These are phyloP conservation scores for Phanerochaete sordida DNA, from an alignment of 768 basidiomycete species.

Conservation along the genomic window DNA sequence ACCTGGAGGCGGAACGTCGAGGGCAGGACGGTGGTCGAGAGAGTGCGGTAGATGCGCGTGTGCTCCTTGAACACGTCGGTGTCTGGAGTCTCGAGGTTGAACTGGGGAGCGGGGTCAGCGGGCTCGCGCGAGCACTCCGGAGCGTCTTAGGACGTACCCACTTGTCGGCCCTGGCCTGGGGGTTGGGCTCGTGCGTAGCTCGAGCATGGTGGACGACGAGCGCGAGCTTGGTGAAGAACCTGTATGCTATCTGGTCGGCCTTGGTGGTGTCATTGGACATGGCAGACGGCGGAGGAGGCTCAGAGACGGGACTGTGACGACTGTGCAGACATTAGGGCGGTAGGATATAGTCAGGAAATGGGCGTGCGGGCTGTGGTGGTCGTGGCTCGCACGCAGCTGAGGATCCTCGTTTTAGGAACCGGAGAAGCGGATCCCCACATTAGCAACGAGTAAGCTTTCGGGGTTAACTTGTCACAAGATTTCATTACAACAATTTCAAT, in stretches of 20 bases:
- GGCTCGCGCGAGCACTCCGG: conserved; percentile 1
- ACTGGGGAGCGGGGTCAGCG: conserved; percentile 38
- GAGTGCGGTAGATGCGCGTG: conserved; percentile 55
- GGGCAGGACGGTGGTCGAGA: conserved; percentile 49
- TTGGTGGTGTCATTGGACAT: conserved; percentile 52
- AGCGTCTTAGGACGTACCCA: conserved; percentile 51
- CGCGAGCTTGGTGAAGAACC: conserved; percentile 79
- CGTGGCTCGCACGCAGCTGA: conserved; percentile 15
- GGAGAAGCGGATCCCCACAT: conserved; percentile 1
- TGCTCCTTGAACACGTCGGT: conserved; percentile 63
- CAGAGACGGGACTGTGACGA: conserved; percentile 13
- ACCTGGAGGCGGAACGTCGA: conserved; percentile 68
- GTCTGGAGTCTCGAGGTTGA: conserved; percentile 80
- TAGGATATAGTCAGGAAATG: conserved; percentile 8
- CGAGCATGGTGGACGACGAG: conserved; percentile 73
- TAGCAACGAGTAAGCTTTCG: not conserved
- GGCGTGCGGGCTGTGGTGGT: conserved; percentile 17
- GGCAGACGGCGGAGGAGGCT: conserved; percentile 27
- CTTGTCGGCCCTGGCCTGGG: conserved; percentile 62
- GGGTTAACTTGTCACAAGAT: not conserved
- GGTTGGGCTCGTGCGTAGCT: conserved; percentile 47
- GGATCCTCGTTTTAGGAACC: conserved; percentile 6
- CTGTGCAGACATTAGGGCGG: conserved; percentile 24
- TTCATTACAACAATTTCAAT: not conserved
- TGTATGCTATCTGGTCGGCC: conserved; percentile 84